These are phyloP conservation scores for Marasmius tenuissimus DNA, from an alignment of 1,284 basidiomycete genomes.

Conservation along the genomic window DNA sequence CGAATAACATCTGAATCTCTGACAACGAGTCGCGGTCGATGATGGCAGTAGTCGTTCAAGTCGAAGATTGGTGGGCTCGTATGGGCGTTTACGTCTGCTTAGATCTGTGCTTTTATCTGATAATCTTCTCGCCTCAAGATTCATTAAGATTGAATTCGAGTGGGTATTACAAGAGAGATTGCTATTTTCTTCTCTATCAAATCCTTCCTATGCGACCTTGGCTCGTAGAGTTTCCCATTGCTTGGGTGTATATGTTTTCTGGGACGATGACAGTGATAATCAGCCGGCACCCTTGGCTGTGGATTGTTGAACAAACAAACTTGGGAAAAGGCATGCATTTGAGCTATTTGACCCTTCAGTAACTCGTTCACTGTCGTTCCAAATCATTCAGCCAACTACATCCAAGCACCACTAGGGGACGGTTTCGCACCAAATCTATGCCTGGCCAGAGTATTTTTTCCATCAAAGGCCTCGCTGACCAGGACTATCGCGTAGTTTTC, in stretches of 20 bases:
- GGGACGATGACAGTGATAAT: not conserved
- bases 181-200: not conserved
- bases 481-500: constrained; percentile 72
- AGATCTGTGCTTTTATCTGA: not conserved
- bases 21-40: not conserved
- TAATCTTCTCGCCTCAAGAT: not conserved
- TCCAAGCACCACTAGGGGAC: too few relatives aligned
- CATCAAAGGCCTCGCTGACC: constrained; percentile 78
- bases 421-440: constrained; percentile 59
- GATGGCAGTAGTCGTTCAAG: not conserved
- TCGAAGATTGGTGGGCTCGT: not conserved
- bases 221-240: constrained; percentile 59
- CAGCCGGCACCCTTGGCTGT: not conserved
- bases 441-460: constrained; percentile 70
- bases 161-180: not conserved
- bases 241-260: constrained; percentile 77
- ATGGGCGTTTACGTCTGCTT: not conserved
- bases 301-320: constrained; percentile 33
- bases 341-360: constrained; percentile 68
- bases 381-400: too few relatives aligned
- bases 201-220: constrained; percentile 25
- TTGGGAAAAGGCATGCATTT: constrained; percentile 86
- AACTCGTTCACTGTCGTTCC: constrained; percentile 63
- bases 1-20: constrained; percentile 33
- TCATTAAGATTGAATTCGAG: not conserved